Evolutionary conservation across 495 filamentous ascomycete genomes (phyloP).

Genomic region (Sphaerosporella brunnea): DNA sequence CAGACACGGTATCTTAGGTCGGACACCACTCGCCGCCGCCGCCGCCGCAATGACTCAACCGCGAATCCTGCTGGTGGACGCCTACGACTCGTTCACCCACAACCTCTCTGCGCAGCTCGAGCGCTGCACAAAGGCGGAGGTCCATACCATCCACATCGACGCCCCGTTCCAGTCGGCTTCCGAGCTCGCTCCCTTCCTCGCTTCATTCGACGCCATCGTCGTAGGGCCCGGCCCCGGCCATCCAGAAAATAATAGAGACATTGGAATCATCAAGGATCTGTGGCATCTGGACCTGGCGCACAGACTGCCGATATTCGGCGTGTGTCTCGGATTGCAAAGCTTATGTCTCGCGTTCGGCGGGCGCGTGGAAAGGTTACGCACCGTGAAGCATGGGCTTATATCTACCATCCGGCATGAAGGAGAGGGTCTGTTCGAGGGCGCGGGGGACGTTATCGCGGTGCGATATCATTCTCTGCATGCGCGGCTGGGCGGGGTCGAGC

Average conservation of each 20-base stretch:
- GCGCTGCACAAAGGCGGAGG: slow-evolving; percentile 42
- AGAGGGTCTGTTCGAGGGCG: slow-evolving; percentile 36
- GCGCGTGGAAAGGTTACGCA: slow-evolving; percentile 40
- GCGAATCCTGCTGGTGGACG: slow-evolving; percentile 71
- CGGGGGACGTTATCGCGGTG: slow-evolving; percentile 41
- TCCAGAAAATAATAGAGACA: slow-evolving; percentile 50
- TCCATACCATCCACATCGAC: slow-evolving; percentile 59
- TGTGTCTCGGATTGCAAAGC: slow-evolving; percentile 87
- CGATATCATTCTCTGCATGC: slow-evolving; percentile 79
- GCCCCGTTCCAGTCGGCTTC: slow-evolving; percentile 23
- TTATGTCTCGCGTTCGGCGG: slow-evolving; percentile 51
- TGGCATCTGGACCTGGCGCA: slow-evolving; percentile 47
- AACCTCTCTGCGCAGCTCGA: slow-evolving; percentile 71
- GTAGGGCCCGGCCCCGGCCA: slow-evolving; percentile 10
- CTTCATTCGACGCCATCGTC: slow-evolving; percentile 39
- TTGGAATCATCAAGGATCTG: slow-evolving; percentile 60
- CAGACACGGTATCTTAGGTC: too few relatives aligned
- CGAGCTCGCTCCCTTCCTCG: slow-evolving; percentile 32
- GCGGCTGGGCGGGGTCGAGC: slow-evolving; percentile 29
- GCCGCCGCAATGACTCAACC: slow-evolving; percentile 11
- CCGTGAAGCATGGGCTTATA: slow-evolving; percentile 69
- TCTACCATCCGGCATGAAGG: slow-evolving; percentile 39
- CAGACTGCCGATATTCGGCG: slow-evolving; percentile 60
- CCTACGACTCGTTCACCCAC: slow-evolving; percentile 89
- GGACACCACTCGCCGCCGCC: too few relatives aligned